Conservation (phyloP, 176 grass and related monocot species). For the Ananas comosus region DNA sequence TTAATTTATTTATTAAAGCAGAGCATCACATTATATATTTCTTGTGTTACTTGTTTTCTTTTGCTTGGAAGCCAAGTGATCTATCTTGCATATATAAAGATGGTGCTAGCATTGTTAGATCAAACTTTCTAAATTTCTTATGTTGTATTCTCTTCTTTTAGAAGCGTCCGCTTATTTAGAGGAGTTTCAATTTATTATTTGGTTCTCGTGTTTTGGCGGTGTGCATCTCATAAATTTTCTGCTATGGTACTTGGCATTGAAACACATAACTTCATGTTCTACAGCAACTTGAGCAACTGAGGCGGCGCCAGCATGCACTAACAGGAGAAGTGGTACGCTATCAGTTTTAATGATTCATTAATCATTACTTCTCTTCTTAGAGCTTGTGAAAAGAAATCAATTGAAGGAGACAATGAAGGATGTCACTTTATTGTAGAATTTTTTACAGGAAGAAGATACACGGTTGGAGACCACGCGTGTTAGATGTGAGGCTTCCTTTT, state of each 20-base stretch:
- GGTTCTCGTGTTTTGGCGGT: no score
- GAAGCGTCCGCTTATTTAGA: no score
- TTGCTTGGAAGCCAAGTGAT: no score
- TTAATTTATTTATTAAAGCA: no score
- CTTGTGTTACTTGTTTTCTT: no score
- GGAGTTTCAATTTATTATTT: no score
- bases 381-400: background rate
- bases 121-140: no score
- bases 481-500: constrained; percentile 30
- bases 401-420: background rate
- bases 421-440: constrained; percentile 33
- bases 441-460: constrained; percentile 46
- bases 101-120: no score
- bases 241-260: background rate
- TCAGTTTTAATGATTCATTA: background rate
- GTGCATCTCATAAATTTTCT: no score
- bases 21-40: no score
- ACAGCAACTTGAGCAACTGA: constrained; percentile 42
- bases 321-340: constrained; percentile 27
- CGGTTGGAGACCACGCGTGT: constrained; percentile 49
- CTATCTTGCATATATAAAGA: no score
- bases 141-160: no score
- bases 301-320: constrained; percentile 29
- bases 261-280: constrained; percentile 11
- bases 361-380: background rate